These are phyloP conservation scores for Phellinidium pouzarii DNA, from an alignment of 1,284 basidiomycete species.

Conservation along the genomic window DNA sequence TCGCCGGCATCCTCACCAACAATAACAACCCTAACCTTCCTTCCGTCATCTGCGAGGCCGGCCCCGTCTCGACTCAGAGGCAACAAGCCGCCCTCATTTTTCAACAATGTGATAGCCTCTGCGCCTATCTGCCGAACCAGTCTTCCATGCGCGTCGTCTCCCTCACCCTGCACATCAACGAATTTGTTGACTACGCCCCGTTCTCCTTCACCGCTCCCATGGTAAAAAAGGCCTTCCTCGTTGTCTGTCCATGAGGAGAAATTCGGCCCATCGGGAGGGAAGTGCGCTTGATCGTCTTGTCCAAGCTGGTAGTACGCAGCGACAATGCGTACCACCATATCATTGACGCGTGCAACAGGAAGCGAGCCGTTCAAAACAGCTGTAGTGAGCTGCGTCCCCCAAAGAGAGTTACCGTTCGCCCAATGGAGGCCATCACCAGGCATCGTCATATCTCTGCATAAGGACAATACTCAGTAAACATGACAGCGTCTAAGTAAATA, in stretches of 20 bases:
- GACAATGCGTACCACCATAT: constrained; percentile 29
- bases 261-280: constrained; percentile 15
- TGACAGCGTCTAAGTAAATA: not conserved
- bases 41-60: not conserved
- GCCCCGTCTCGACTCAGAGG: constrained; percentile 28
- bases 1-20: constrained; percentile 27
- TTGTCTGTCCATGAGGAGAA: constrained; percentile 19
- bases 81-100: constrained; percentile 38
- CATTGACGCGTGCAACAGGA: constrained; percentile 28
- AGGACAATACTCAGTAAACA: not conserved
- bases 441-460: constrained; percentile 20
- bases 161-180: constrained; percentile 37
- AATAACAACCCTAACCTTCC: constrained; percentile 12
- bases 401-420: constrained; percentile 18
- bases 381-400: constrained; percentile 14
- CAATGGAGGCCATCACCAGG: constrained; percentile 17
- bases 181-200: constrained; percentile 26
- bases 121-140: constrained; percentile 39
- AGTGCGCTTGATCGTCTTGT: constrained; percentile 26
- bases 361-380: constrained; percentile 32
- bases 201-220: constrained; percentile 17
- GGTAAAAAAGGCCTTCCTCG: constrained; percentile 8
- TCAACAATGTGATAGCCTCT: constrained; percentile 43
- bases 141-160: constrained; percentile 28
- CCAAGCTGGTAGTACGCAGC: constrained; percentile 38